Conservation (phyloP, 352 stramenopile genomes). For the Globisporangium viniferum region DNA sequence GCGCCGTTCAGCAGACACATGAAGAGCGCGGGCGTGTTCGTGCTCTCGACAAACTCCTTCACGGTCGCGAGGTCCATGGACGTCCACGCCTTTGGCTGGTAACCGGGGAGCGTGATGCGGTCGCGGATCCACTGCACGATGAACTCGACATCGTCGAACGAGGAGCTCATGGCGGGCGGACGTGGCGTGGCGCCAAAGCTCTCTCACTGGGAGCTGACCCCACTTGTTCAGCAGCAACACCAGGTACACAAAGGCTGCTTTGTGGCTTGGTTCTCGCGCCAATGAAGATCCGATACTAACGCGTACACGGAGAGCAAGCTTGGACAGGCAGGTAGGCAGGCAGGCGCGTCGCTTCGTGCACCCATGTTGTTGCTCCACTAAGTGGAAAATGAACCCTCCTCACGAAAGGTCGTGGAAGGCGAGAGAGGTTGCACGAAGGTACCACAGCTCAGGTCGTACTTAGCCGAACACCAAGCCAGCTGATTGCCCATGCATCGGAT, state of each 20-base stretch:
- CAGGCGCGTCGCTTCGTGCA: conserved; percentile 1
- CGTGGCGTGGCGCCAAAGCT: background rate
- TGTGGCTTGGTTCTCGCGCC: background rate
- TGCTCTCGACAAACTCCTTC: conserved; percentile 81
- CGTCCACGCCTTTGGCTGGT: conserved; percentile 67
- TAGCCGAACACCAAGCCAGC: background rate
- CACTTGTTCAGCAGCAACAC: background rate
- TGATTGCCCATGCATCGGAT: background rate
- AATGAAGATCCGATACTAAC: conserved; percentile 4
- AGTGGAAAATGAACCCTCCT: background rate
- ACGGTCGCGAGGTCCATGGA: conserved; percentile 73
- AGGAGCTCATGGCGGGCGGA: conserved; percentile 55
- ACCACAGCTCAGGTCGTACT: background rate
- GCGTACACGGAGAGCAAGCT: background rate
- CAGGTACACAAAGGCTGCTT: background rate
- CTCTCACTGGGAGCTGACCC: background rate
- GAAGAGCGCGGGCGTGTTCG: conserved; percentile 69
- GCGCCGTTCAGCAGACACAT: conserved; percentile 44
- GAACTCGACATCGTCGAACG: conserved; percentile 82
- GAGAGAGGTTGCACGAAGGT: background rate
- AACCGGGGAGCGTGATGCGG: conserved; percentile 68
- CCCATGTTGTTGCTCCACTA: background rate
- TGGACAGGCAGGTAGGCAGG: background rate
- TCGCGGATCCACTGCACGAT: conserved; percentile 86
- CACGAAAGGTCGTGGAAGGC: background rate